Percentiles rank a stretch among this genome's conserved stretches.
phyloP scores from a whole-genome alignment of 768 basidiomycete species.

The Stropharia rugosoannulata region DNA sequence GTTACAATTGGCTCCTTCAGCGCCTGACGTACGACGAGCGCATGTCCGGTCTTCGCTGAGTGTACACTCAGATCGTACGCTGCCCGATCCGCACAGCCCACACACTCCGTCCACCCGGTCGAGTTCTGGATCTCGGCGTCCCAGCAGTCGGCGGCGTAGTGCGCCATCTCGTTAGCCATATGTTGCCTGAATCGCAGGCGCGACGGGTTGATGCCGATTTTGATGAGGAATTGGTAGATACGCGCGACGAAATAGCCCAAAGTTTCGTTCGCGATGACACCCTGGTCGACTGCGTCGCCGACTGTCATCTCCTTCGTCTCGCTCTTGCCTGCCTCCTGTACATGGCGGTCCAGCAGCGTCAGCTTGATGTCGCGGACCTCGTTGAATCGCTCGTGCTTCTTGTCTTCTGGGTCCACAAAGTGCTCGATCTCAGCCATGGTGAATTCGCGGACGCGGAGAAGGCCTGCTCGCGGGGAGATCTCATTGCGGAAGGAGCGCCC shows the following conservation, averaged over 20 bases:
- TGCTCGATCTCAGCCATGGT: constrained; percentile 99
- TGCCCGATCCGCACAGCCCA: constrained; percentile 97
- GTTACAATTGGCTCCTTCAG: constrained; percentile 83
- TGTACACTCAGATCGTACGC: constrained; percentile 97
- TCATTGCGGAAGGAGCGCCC: constrained; percentile 97
- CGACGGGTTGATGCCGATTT: constrained; percentile 84
- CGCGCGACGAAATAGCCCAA: constrained; percentile 96
- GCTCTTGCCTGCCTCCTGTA: constrained; percentile 77
- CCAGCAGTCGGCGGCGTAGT: constrained; percentile 99
- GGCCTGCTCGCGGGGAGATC: constrained; percentile 94
- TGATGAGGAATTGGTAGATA: constrained; percentile 84
- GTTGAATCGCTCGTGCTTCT: constrained; percentile 79
- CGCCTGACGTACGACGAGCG: constrained; percentile 83
- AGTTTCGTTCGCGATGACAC: constrained; percentile 94
- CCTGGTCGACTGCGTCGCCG: constrained; percentile 85
- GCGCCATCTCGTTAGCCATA: constrained; percentile 99
- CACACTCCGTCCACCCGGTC: constrained; percentile 95
- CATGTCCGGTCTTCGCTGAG: constrained; percentile 76
- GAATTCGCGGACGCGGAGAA: constrained; percentile 97
- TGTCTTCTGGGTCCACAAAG: constrained; percentile 94
- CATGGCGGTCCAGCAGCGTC: constrained; percentile 75
- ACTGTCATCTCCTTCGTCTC: constrained; percentile 65
- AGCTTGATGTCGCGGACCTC: constrained; percentile 79
- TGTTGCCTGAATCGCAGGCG: constrained; percentile 95
- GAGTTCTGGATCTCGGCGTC: constrained; percentile 97